Base-by-base conservation (phyloP, 768 basidiomycete genomes). In the Wakefieldia striispora region DNA sequence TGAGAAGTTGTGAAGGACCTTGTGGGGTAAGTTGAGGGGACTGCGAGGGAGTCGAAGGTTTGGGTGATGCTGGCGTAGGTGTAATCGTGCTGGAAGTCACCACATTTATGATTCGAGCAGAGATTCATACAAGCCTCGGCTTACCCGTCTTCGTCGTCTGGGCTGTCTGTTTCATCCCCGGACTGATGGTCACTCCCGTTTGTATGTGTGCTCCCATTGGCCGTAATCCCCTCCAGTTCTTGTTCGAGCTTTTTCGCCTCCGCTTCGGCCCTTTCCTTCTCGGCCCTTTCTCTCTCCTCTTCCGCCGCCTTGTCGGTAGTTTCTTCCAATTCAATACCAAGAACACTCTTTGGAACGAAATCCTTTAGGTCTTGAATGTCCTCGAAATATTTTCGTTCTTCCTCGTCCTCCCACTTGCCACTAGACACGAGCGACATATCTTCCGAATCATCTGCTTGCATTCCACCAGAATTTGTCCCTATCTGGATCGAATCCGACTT, bases 401-500 rank as follows among this genome's bases (percentile, higher is more conserved):
- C 95, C 57, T 98, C 97, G 58, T 98, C 97, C 67, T 92, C 92
- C 97, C 97, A 99, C 67, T 97, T 94, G 4, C 93, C 88, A 6
- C 88, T 86, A 3, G 77, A 70, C 4, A 67, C 66, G 10, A 73
- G 56, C 21, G 72, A 62, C 3, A 47, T 47, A 39, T 88, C 82
- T 8, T 92, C 87, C 1, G 76, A 72, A 11, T 83, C 83, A 20
- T 79, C 83, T 6, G 74, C 72, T 11, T 63, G 60, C 19, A 69
- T 60, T 67, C 46, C 81, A 64, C 69, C 70, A 4, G 60, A 49
- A 51, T 63, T 72, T n/a, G 71, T 64, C 17, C 86, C 88, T 26
- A 93, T 88, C 36, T 84, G 75, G 36, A 93, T 91, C 1, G 90
- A 91, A 59, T 88, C 87, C 1, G 84, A 78, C 59, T 89, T 89